A percentile compares a stretch with the other conserved stretches of the same genome.
These are phyloP conservation scores for Amanita rimosa DNA, from an alignment of 768 basidiomycete genomes.

Conservation along the genomic window DNA sequence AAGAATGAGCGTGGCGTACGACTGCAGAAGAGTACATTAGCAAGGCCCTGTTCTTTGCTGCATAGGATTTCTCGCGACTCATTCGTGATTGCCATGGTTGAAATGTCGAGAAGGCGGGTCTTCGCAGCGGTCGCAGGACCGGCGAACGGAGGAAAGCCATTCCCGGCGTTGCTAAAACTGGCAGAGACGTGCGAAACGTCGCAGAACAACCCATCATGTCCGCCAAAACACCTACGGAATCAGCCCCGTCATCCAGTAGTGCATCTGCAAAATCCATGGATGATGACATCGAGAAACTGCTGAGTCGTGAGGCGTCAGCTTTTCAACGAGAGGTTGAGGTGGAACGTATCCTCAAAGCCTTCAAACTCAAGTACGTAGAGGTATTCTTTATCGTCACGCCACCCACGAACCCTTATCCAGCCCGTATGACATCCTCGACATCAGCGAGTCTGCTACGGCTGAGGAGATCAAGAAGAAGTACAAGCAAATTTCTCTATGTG, in stretches of 20 bases:
- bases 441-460: conserved; percentile 56
- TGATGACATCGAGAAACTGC: conserved; percentile 66
- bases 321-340: conserved; percentile 84
- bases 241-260: conserved; percentile 6
- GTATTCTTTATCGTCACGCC: conserved; percentile 1
- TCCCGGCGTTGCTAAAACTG: not conserved
- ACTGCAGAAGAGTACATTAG: conserved; percentile 81
- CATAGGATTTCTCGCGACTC: conserved; percentile 28
- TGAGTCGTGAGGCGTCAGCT: conserved; percentile 72
- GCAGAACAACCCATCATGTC: not conserved
- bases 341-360: conserved; percentile 85
- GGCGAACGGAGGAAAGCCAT: not conserved
- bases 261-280: conserved; percentile 18
- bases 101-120: not conserved
- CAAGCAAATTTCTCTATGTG: conserved; percentile 76
- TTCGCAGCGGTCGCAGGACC: not conserved
- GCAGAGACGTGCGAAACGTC: not conserved
- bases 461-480: conserved; percentile 89
- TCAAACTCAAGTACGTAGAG: conserved; percentile 82
- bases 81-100: not conserved
- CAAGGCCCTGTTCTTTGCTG: conserved; percentile 54
- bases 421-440: conserved; percentile 89
- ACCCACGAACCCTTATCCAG: conserved; percentile 24
- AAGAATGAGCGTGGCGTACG: conserved; percentile 30
- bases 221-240: conserved; percentile 9